phyloP scores from a whole-genome alignment of 768 basidiomycete species.

The Galerina sulciceps region DNA sequence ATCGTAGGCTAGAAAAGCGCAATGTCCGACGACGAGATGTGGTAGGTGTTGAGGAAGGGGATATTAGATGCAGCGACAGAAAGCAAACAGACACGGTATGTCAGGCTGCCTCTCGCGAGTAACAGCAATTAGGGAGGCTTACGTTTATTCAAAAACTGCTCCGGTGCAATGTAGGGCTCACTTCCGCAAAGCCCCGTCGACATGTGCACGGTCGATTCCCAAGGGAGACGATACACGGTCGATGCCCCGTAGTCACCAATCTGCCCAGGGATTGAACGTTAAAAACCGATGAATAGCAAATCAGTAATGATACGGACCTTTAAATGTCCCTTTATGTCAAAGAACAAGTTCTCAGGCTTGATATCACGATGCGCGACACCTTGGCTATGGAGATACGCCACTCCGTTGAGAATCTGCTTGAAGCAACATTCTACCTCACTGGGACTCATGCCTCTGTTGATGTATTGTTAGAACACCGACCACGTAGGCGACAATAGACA shows the following conservation, averaged over 20 bases:
- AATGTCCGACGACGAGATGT: not conserved
- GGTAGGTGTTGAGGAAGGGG: not conserved
- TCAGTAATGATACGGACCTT: conserved; percentile 61
- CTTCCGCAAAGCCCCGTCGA: conserved; percentile 96
- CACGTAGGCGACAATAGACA: not conserved
- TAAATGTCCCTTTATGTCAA: conserved; percentile 89
- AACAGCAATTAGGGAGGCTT: conserved; percentile 47
- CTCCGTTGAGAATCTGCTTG: conserved; percentile 91
- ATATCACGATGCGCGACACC: conserved; percentile 98
- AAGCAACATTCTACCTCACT: conserved; percentile 97
- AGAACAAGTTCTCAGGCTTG: conserved; percentile 97
- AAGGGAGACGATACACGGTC: conserved; percentile 98
- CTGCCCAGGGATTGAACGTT: conserved; percentile 39
- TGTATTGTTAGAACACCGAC: not conserved
- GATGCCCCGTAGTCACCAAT: conserved; percentile 99
- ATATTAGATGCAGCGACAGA: conserved; percentile 5
- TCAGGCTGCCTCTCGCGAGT: conserved; percentile 32
- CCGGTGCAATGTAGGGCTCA: conserved; percentile 98
- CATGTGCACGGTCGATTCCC: conserved; percentile 97
- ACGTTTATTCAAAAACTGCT: conserved; percentile 97
- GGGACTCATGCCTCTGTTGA: conserved; percentile 68
- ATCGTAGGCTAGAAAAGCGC: conserved; percentile 78
- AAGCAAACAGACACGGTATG: conserved; percentile 28
- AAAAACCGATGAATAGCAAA: not conserved
- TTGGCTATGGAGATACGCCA: conserved; percentile 92